Conservation (phyloP, 495 filamentous ascomycete species). For the Xylaria flabelliformis region DNA sequence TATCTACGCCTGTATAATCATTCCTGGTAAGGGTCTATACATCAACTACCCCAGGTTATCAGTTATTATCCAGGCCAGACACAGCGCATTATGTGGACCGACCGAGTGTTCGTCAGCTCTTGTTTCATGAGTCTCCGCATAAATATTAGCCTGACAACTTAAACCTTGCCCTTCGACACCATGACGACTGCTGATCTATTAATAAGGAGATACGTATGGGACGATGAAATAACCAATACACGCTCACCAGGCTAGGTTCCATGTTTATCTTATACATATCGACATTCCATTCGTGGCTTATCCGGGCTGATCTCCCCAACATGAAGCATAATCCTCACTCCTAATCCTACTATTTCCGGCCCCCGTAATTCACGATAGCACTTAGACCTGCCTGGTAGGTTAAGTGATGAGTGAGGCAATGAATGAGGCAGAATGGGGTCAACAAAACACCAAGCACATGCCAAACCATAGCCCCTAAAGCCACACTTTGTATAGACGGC, state of each 20-base stretch:
- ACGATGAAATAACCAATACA: neutral
- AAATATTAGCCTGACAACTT: neutral
- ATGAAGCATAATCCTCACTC: neutral
- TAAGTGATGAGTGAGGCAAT: neutral
- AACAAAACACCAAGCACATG: no score
- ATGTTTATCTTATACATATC: neutral
- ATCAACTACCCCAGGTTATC: neutral
- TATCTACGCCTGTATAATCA: neutral
- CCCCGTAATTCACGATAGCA: neutral
- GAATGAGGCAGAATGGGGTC: no score
- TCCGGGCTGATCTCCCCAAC: neutral
- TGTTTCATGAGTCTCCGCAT: conserved; percentile 14
- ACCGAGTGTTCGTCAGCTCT: conserved; percentile 13
- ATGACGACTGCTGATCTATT: conserved; percentile 13
- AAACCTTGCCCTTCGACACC: neutral
- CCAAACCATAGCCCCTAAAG: no score
- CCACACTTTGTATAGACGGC: no score
- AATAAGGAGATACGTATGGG: conserved; percentile 1
- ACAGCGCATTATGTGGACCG: conserved; percentile 9
- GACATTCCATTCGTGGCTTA: conserved; percentile 11
- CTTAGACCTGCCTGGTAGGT: neutral
- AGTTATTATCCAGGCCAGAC: neutral
- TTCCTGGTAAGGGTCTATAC: neutral
- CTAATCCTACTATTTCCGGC: neutral
- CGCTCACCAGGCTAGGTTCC: neutral